These are phyloP conservation scores for Udeniomyces megalosporus DNA, from an alignment of 768 basidiomycete species.

Conservation along the genomic window DNA sequence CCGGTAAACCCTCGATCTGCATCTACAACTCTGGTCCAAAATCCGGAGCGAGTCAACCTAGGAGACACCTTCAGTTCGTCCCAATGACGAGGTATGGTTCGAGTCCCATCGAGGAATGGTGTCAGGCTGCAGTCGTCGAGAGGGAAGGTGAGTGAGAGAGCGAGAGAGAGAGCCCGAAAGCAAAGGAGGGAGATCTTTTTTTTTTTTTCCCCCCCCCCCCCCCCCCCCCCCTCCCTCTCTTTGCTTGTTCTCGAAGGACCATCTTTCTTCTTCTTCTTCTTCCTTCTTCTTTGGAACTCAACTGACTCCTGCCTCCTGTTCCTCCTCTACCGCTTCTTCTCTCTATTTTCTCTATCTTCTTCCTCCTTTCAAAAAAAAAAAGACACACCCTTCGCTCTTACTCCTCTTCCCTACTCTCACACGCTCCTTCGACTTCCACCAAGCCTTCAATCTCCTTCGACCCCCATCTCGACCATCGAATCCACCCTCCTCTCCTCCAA, in stretches of 20 bases:
- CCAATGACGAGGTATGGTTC: neutral
- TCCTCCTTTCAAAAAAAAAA: too few relatives aligned
- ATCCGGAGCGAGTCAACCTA: slow-evolving; percentile 9
- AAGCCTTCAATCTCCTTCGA: neutral
- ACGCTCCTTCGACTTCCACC: slow-evolving; percentile 5
- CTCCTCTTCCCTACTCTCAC: neutral
- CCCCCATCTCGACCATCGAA: neutral
- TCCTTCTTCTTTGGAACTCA: too few relatives aligned
- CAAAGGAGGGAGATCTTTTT: too few relatives aligned
- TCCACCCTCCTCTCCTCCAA: neutral
- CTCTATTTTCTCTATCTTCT: neutral
- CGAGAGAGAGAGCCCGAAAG: too few relatives aligned
- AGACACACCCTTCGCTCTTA: slow-evolving; percentile 9
- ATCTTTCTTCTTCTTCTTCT: too few relatives aligned
- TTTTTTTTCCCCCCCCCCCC: neutral
- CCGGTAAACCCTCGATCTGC: neutral
- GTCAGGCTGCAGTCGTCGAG: neutral
- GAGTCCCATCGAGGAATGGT: slow-evolving; percentile 13
- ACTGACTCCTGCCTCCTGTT: neutral
- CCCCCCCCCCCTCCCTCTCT: neutral
- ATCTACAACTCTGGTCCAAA: slow-evolving; percentile 14
- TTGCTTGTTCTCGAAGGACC: too few relatives aligned
- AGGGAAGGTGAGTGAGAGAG: slow-evolving; percentile 14
- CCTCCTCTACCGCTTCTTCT: neutral
- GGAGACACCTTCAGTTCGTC: slow-evolving; percentile 12